Conservation (phyloP, 441 rosid species). For the Sinapis alba region DNA sequence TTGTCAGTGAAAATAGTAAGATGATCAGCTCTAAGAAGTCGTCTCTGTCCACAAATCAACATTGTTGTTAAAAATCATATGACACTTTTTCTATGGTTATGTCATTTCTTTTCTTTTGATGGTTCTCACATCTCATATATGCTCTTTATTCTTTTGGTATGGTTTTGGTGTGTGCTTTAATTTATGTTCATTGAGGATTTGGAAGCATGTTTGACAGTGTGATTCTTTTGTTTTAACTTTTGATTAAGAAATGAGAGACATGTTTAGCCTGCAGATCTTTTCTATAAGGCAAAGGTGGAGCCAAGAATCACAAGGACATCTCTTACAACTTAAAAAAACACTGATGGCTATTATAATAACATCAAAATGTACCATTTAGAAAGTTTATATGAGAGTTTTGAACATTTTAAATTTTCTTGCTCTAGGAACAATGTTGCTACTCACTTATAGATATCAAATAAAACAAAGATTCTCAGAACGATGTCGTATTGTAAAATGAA, state of each 20-base stretch:
- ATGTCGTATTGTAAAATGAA: not conserved
- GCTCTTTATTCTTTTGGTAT: constrained; percentile 19
- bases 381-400: too few relatives aligned
- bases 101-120: not conserved
- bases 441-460: too few relatives aligned
- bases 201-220: constrained; percentile 11
- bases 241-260: not conserved
- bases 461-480: too few relatives aligned
- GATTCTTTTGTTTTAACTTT: constrained; percentile 18
- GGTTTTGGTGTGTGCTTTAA: constrained; percentile 22
- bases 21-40: constrained; percentile 31
- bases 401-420: too few relatives aligned
- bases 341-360: not conserved
- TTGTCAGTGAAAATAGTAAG: constrained; percentile 47
- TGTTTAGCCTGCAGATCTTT: constrained; percentile 1
- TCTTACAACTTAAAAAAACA: not conserved
- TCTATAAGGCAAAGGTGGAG: not conserved
- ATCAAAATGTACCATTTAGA: too few relatives aligned
- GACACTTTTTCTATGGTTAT: constrained; percentile 20
- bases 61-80: constrained; percentile 17
- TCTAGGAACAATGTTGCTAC: too few relatives aligned
- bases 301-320: not conserved
- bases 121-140: not conserved
- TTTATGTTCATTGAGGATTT: constrained; percentile 20
- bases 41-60: constrained; percentile 35